Percentiles rank a stretch among this genome's conserved stretches.
Evolutionary conservation across 164 flowering plant genomes (phyloP).

Genomic region (Saururus chinensis): DNA sequence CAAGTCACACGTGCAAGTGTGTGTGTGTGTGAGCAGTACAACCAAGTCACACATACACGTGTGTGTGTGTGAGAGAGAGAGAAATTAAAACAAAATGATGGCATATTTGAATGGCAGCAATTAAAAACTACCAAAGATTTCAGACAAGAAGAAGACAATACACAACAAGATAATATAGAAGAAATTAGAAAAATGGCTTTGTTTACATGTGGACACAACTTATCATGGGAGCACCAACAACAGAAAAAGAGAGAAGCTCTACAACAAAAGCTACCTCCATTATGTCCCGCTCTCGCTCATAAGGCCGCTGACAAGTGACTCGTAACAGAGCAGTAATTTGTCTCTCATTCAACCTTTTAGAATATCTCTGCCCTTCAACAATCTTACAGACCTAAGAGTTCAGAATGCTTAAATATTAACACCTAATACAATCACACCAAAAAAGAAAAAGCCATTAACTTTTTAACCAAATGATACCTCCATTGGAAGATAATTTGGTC

Average conservation of each 20-base stretch:
- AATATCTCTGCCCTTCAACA: slow-evolving; percentile 82
- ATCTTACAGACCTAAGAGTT: slow-evolving; percentile 67
- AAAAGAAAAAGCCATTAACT: too few species aligned
- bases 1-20: not conserved
- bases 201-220: too few species aligned
- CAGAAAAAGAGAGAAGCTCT: not conserved
- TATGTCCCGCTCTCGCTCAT: slow-evolving; percentile 61
- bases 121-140: not conserved
- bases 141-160: not conserved
- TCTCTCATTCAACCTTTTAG: slow-evolving; percentile 61
- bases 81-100: too few species aligned
- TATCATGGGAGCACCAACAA: not conserved
- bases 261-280: slow-evolving; percentile 32
- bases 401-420: too few species aligned
- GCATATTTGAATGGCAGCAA: not conserved
- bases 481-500: slow-evolving; percentile 94
- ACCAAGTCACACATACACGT: not conserved
- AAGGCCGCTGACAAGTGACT: slow-evolving; percentile 80
- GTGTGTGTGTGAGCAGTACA: not conserved
- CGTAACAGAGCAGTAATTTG: slow-evolving; percentile 66
- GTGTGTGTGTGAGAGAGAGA: too few species aligned
- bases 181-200: too few species aligned
- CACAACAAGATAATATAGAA: not conserved
- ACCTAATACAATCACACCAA: not conserved
- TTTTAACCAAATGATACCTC: slow-evolving; percentile 38